Conservation (phyloP, 148 eudicot genomes). For the Cornus controversa region DNA sequence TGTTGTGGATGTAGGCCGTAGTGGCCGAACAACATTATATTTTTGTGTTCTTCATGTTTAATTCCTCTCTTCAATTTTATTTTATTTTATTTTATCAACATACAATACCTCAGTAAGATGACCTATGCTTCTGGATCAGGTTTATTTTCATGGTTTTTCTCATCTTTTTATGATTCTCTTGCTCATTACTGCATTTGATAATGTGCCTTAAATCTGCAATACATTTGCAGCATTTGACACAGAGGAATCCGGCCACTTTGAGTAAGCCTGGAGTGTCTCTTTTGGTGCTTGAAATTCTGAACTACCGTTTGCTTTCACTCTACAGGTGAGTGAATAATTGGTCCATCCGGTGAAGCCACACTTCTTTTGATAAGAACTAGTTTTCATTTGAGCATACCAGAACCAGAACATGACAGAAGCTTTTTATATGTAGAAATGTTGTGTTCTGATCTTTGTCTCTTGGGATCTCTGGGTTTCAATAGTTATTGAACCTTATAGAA, state of each 20-base stretch:
- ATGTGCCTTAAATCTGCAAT: slow-evolving; percentile 1
- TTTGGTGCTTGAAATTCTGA: slow-evolving; percentile 90
- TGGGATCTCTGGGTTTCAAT: background rate
- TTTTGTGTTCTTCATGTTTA: too few relatives aligned
- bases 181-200: background rate
- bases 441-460: slow-evolving; percentile 1
- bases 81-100: too few relatives aligned
- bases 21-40: too few relatives aligned
- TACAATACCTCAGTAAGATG: background rate
- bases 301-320: slow-evolving; percentile 92
- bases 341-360: background rate
- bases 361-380: background rate
- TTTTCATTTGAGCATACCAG: slow-evolving; percentile 9
- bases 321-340: slow-evolving; percentile 63
- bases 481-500: background rate
- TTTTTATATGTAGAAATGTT: background rate
- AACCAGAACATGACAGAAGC: background rate
- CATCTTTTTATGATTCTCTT: background rate
- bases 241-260: slow-evolving; percentile 74
- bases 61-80: too few relatives aligned
- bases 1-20: too few relatives aligned
- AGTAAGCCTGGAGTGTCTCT: slow-evolving; percentile 82
- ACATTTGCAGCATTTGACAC: slow-evolving; percentile 71
- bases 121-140: background rate
- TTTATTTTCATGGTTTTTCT: background rate